Conservation (phyloP, 306 rosid genomes). For the Lupinus albus region DNA sequence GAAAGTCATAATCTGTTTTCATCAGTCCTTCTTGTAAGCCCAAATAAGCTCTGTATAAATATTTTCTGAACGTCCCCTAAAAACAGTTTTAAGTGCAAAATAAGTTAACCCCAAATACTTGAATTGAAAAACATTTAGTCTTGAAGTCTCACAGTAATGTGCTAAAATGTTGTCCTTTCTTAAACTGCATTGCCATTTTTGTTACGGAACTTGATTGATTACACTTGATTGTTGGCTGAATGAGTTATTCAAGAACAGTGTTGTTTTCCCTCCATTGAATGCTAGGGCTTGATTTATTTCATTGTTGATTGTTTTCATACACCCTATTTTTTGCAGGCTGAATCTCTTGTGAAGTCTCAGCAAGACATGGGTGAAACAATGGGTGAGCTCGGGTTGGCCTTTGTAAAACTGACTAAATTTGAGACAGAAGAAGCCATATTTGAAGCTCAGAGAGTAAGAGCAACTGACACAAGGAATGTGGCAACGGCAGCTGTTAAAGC, state of each 20-base stretch:
- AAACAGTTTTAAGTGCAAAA: background rate
- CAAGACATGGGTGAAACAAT: slow-evolving; percentile 95
- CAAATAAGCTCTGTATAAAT: no score
- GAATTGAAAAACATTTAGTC: slow-evolving; percentile 23
- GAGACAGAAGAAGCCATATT: slow-evolving; percentile 79
- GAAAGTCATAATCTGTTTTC: no score
- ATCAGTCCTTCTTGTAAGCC: no score
- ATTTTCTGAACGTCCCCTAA: no score
- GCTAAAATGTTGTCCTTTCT: slow-evolving; percentile 27
- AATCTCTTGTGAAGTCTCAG: slow-evolving; percentile 89
- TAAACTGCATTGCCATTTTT: slow-evolving; percentile 32
- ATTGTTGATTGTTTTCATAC: background rate
- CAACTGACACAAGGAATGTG: slow-evolving; percentile 73
- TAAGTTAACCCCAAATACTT: background rate
- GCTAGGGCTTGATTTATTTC: slow-evolving; percentile 31
- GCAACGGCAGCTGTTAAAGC: slow-evolving; percentile 96
- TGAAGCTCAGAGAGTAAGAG: slow-evolving; percentile 68
- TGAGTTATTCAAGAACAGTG: slow-evolving; percentile 5
- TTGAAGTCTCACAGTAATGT: slow-evolving; percentile 24
- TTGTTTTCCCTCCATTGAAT: slow-evolving; percentile 21
- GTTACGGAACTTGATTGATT: slow-evolving; percentile 1
- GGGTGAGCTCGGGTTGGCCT: slow-evolving; percentile 90
- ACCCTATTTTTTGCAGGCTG: slow-evolving; percentile 63
- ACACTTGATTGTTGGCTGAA: slow-evolving; percentile 18
- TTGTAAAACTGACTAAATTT: slow-evolving; percentile 85